Percentiles rank a stretch among this genome's conserved stretches.
phyloP scores from a whole-genome alignment of 495 filamentous ascomycete genomes.

The Talaromyces borbonicus region DNA sequence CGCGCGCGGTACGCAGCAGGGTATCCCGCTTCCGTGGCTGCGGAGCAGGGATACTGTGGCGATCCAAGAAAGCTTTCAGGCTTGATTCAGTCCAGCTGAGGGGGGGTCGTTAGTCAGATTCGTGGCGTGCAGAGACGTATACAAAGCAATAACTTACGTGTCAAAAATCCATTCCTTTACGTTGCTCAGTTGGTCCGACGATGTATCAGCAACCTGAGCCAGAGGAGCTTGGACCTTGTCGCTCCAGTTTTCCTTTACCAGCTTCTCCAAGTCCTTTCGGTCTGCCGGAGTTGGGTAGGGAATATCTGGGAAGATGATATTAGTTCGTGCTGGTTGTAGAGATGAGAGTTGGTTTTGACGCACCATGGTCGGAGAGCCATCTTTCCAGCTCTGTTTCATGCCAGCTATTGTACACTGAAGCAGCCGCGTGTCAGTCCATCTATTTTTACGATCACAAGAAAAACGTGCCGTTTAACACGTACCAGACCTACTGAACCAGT shows the following conservation, averaged over 20 bases:
- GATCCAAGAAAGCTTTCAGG: constrained; percentile 86
- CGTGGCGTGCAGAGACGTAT: background rate
- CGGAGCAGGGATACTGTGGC: constrained; percentile 67
- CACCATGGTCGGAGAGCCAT: constrained; percentile 84
- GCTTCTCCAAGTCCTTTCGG: constrained; percentile 71
- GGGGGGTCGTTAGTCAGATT: constrained; percentile 2
- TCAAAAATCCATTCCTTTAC: constrained; percentile 93
- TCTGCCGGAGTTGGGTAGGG: constrained; percentile 79
- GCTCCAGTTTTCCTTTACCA: constrained; percentile 86
- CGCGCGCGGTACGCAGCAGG: constrained; percentile 64
- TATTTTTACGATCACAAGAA: background rate
- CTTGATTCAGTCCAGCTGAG: constrained; percentile 71
- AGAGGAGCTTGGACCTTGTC: constrained; percentile 53
- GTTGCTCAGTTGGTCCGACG: constrained; percentile 55
- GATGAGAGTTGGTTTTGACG: background rate
- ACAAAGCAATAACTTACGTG: constrained; percentile 46
- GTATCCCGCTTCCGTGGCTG: constrained; percentile 81
- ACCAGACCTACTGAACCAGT: constrained; percentile 81
- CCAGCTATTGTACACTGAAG: constrained; percentile 93
- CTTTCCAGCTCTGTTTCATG: constrained; percentile 95
- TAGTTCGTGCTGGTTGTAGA: background rate
- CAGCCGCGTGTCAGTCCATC: background rate
- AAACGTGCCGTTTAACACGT: constrained; percentile 9
- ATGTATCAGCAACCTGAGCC: constrained; percentile 67
- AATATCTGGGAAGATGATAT: constrained; percentile 42